Base-by-base conservation (phyloP, 495 filamentous ascomycete genomes). In the Penicillium herquei region DNA sequence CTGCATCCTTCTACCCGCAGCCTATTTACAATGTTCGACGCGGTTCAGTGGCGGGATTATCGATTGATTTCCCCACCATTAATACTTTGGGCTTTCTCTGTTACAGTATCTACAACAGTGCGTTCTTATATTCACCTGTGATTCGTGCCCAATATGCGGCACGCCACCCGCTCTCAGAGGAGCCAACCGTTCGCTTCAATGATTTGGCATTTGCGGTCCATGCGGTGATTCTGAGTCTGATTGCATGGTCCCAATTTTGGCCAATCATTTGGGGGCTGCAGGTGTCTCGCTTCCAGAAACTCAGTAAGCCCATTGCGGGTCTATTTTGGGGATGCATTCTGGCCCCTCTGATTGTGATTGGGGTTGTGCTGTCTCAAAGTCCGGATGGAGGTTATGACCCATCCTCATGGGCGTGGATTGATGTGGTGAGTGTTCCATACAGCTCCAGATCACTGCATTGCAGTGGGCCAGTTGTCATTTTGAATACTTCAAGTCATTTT, bases 1-100 rank as follows among this genome's bases (percentile, higher is more conserved):
- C 87, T 1, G 67, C 87, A 39, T 96, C 91, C 11, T 98, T 96
- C 74, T 98, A 97, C 67, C 93, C 95, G 1, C 94, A 98, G 63
- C 81, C 87, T 1, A 68, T 92, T 39, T 80, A 84, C 53, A 98
- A 96, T 77, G 85, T 78, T 67, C 78, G 72, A 31, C 84, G 91
- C 16, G 78, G 79, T 21, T 87, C 91, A 3, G 96, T 92, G 4
- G 79, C 82, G 5, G 94, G 94, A 9, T 84, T 92, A 7, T 87
- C 92, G 0, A 85, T 94, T 47, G 91, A 97, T 68, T 96, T 91
- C 64, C 90, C 89, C 6, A 79, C 85, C 7, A 78, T 93, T 67
- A 98, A 98, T 65, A 78, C 83, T 3, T 70, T 95, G 4, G 92
- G 94, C 34, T 98, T 97, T 72, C 57, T 81, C 13, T 84, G 84